Evolutionary conservation across 257 asterid genomes (phyloP), one percentile per base, ranked within the genome.

Genomic region (Cruciata laevipes): DNA sequence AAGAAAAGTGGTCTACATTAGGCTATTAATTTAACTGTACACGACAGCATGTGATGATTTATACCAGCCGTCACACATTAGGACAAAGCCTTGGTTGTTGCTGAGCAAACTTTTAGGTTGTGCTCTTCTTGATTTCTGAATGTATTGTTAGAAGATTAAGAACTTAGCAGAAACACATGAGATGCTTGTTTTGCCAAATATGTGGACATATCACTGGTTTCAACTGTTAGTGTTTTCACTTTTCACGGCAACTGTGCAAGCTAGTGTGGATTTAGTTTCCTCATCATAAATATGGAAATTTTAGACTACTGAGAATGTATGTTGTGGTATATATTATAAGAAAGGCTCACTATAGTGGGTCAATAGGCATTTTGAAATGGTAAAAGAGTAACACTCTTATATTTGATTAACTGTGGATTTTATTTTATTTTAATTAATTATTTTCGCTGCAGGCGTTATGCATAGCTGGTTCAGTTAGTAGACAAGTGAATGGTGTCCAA

Each of bases 401-500:
- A 42, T 42, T 42, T 2, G 16, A 42, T 42, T 1, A 42, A 42
- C 51, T 42, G 51, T 18, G 57, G 6, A 51, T n/a, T n/a, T 51
- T 51, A 18, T 16, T 17, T 3, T 23, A 40, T 21, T 65, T 14
- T 6, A 44, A 13, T 40, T 40, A 18, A 18, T 33, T 9, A 32
- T 17, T 33, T 21, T 13, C 33, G 25, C 11, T 77, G 78, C 69
- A 92, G 98, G 98, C 96, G 59, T 81, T 92, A 69, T 92, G 97
- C 66, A 77, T 82, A 47, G 84, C 86, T 58, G 87, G 95, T 72
- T 80, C 92, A 11, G 58, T 67, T 70, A 55, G 53, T 60, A 81
- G 91, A 71, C 96, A 88, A 77, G 83, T 88, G 72, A 88, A 93
- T 73, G 99, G 99, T 67, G 88, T 93, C 77, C 87, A 81, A 79